phyloP scores from a whole-genome alignment of 305 asterid genomes.

The Caryopteris hybrid region DNA sequence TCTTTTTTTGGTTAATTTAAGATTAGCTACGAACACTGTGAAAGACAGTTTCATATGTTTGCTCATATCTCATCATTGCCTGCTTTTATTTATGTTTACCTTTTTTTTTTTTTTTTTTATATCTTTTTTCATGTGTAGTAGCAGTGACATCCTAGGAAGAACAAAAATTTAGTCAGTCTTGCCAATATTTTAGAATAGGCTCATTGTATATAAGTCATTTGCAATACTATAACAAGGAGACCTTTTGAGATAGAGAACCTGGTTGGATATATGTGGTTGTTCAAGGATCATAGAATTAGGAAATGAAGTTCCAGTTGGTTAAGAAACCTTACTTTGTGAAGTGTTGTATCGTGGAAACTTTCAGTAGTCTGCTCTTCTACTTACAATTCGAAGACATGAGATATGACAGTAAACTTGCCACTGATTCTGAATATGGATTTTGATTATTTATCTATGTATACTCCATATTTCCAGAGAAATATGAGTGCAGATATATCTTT shows the following conservation, averaged over 20 bases:
- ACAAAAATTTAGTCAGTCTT: not conserved
- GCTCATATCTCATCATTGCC: not conserved
- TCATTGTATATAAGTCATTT: not conserved
- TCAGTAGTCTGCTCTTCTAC: not conserved
- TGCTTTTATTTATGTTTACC: not conserved
- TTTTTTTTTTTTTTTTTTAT: no score
- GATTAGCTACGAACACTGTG: not conserved
- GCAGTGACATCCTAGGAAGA: not conserved
- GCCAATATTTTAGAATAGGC: not conserved
- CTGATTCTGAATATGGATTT: not conserved
- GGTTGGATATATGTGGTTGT: not conserved
- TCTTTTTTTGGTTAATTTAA: not conserved
- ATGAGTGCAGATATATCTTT: not conserved
- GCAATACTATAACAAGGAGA: no score
- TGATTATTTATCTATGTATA: not conserved
- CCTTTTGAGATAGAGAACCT: no score
- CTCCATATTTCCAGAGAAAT: not conserved
- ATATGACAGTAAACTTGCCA: not conserved
- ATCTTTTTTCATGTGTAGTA: not conserved
- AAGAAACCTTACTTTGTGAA: not conserved
- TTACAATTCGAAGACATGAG: not conserved
- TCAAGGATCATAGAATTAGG: not conserved
- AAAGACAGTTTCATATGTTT: not conserved
- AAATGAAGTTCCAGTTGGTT: not conserved
- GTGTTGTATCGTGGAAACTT: not conserved